These are phyloP conservation scores for Millerago galiae DNA, from an alignment of 805 yeast genomes.

Conservation along the genomic window DNA sequence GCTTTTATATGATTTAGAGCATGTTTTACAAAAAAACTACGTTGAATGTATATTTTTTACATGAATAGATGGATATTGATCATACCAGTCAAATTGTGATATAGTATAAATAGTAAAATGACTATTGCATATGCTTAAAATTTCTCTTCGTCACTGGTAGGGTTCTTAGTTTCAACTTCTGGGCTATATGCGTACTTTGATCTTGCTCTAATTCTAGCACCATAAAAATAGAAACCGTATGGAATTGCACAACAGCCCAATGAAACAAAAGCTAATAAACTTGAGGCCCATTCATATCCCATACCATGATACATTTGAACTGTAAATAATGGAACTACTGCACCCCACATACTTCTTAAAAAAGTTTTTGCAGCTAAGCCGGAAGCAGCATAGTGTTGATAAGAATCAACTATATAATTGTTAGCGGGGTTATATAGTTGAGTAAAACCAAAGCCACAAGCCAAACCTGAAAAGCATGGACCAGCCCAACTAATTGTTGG, in stretches of 20 bases:
- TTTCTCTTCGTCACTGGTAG: no score
- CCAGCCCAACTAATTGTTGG: slow-evolving; percentile 47
- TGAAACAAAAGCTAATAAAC: slow-evolving; percentile 47
- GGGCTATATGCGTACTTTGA: slow-evolving; percentile 63
- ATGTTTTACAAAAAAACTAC: no score
- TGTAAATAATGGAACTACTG: slow-evolving; percentile 50
- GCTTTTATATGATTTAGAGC: no score
- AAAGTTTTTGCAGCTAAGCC: slow-evolving; percentile 54
- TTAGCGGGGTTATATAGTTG: slow-evolving; percentile 57
- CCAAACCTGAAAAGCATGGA: slow-evolving; percentile 47
- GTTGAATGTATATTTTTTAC: no score
- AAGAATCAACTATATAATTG: slow-evolving; percentile 57
- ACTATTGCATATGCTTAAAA: no score
- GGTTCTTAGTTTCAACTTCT: slow-evolving; percentile 11
- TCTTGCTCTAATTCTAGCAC: slow-evolving; percentile 38
- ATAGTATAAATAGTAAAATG: no score
- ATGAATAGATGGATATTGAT: no score
- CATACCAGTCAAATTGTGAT: no score
- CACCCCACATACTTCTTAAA: slow-evolving; percentile 51
- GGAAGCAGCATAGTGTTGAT: slow-evolving; percentile 56
- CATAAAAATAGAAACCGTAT: slow-evolving; percentile 41
- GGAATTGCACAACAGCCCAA: slow-evolving; percentile 50
- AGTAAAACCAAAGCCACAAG: slow-evolving; percentile 48
- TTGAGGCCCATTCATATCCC: slow-evolving; percentile 52
- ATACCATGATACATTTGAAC: slow-evolving; percentile 48